Evolutionary conservation across 495 filamentous ascomycete species (phyloP).

Genomic region (Penicillium parvum): DNA sequence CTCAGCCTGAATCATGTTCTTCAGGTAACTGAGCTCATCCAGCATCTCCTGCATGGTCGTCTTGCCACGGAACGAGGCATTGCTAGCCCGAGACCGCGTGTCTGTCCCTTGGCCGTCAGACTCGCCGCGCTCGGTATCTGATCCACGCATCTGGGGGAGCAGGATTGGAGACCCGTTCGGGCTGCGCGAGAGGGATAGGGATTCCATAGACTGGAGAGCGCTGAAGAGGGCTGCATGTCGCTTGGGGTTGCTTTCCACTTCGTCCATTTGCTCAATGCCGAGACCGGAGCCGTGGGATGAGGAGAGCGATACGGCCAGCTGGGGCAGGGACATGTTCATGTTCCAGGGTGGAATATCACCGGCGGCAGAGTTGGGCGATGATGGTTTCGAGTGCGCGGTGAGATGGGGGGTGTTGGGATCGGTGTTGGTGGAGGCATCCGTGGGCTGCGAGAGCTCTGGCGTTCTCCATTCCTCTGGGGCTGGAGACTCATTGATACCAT

Average conservation of each 20-base stretch:
- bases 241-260: slow-evolving; percentile 43
- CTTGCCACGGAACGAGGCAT: slow-evolving; percentile 24
- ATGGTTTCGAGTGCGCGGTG: slow-evolving; percentile 31
- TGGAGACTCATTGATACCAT: slow-evolving; percentile 17
- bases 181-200: slow-evolving; percentile 27
- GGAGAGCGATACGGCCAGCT: slow-evolving; percentile 29
- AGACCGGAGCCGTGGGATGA: slow-evolving; percentile 32
- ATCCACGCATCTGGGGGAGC: slow-evolving; percentile 18
- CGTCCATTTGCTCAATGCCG: slow-evolving; percentile 34
- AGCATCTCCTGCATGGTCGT: slow-evolving; percentile 46
- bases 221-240: slow-evolving; percentile 43
- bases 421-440: slow-evolving; percentile 22
- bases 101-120: not conserved
- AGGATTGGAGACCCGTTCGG: slow-evolving; percentile 23
- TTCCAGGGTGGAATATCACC: slow-evolving; percentile 30
- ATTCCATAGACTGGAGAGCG: slow-evolving; percentile 29
- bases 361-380: slow-evolving; percentile 31
- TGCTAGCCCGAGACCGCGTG: slow-evolving; percentile 19
- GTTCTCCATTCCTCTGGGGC: slow-evolving; percentile 21
- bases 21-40: slow-evolving; percentile 50
- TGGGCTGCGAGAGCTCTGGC: slow-evolving; percentile 23
- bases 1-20: slow-evolving; percentile 45
- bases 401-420: slow-evolving; percentile 42
- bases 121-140: slow-evolving; percentile 7
- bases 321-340: slow-evolving; percentile 22